phyloP scores from a whole-genome alignment of 2,329 filamentous ascomycete species.

The Myriosclerotinia scirpicola region DNA sequence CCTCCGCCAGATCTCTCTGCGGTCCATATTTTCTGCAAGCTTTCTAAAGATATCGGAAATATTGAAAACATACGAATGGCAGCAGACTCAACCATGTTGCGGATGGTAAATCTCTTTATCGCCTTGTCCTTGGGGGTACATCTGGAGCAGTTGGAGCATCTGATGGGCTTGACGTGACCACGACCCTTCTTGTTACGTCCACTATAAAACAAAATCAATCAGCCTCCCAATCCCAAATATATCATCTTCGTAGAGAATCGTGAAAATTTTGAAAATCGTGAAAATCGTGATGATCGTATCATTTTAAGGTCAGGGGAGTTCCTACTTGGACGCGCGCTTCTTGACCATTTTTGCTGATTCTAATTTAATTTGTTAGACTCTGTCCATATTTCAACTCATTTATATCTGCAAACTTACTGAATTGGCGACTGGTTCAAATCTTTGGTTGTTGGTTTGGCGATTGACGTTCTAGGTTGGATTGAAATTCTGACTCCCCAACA shows the following conservation, averaged over 20 bases:
- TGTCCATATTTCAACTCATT: background rate
- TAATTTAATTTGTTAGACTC: conserved; percentile 35
- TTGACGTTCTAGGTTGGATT: conserved; percentile 21
- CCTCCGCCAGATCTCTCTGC: background rate
- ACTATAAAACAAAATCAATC: conserved; percentile 51
- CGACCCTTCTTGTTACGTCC: conserved; percentile 99
- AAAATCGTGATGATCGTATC: conserved; percentile 12
- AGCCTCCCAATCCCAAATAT: conserved; percentile 3
- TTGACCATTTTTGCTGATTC: conserved; percentile 67
- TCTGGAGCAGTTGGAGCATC: conserved; percentile 80
- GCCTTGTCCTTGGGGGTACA: conserved; percentile 90
- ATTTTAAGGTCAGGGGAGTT: conserved; percentile 29
- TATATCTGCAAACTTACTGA: conserved; percentile 27
- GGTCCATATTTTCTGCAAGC: background rate
- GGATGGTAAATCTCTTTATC: conserved; percentile 99
- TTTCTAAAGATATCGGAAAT: conserved; percentile 5
- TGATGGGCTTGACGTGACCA: conserved; percentile 99
- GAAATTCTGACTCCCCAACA: conserved; percentile 6
- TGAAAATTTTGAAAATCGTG: conserved; percentile 21
- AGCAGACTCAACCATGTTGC: conserved; percentile 99
- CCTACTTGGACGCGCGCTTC: conserved; percentile 70
- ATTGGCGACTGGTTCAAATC: conserved; percentile 29
- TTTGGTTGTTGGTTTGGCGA: conserved; percentile 25
- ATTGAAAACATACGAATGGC: conserved; percentile 82
- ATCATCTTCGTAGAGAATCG: too few species aligned